Percentiles rank a stretch among this genome's conserved stretches.
These are phyloP conservation scores for Paramyrothecium roridum DNA, from an alignment of 2,329 filamentous ascomycete species.

Conservation along the genomic window DNA sequence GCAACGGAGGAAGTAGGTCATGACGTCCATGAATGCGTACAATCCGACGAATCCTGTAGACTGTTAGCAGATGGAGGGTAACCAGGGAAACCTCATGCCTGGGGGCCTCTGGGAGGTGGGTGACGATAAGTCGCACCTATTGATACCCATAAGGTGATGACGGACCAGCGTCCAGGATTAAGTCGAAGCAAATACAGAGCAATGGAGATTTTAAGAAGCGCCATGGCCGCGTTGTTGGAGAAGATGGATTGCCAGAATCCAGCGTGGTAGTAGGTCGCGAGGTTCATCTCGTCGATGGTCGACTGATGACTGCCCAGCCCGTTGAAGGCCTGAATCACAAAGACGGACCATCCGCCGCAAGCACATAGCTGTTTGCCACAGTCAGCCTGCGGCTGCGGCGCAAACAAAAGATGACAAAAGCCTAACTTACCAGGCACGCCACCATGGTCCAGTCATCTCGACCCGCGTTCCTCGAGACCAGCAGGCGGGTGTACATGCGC, in stretches of 20 bases:
- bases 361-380: constrained; percentile 5
- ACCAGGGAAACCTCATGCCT: too few species aligned
- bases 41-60: too few species aligned
- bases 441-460: constrained; percentile 14
- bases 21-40: constrained; percentile 10
- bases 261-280: constrained; percentile 4
- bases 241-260: constrained; percentile 12
- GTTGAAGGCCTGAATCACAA: constrained; percentile 6
- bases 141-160: constrained; percentile 7
- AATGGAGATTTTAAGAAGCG: constrained; percentile 11
- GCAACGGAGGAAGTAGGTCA: constrained; percentile 1
- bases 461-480: constrained; percentile 6
- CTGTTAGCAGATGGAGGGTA: too few species aligned
- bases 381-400: not conserved
- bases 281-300: constrained; percentile 3
- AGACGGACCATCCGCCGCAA: constrained; percentile 10
- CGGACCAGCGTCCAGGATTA: constrained; percentile 8
- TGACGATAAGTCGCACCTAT: constrained; percentile 2
- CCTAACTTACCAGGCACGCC: constrained; percentile 4
- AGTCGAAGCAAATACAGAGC: constrained; percentile 9
- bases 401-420: too few species aligned
- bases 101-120: not conserved
- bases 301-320: constrained; percentile 10
- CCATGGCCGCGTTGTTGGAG: constrained; percentile 8
- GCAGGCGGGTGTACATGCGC: constrained; percentile 9